These are phyloP conservation scores for Neurospora sp. DNA, from an alignment of 495 filamentous ascomycete species.

Conservation along the genomic window DNA sequence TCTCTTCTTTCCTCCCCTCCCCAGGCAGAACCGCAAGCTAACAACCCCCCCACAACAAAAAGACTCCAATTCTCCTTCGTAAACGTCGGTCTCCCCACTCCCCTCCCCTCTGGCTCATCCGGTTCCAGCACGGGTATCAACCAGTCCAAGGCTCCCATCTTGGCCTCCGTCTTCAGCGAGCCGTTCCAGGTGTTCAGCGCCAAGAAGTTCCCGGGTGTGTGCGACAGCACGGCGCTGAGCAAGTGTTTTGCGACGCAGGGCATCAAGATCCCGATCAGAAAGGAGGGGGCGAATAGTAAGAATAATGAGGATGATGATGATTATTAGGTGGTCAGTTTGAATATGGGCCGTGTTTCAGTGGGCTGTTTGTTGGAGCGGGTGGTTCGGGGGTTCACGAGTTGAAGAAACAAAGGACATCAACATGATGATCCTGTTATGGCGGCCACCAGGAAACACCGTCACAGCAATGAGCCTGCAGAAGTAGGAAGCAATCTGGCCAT, in stretches of 20 bases:
- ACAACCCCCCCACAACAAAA: not conserved
- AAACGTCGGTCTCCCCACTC: conserved; percentile 52
- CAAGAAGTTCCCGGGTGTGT: conserved; percentile 97
- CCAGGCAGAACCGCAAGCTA: not conserved
- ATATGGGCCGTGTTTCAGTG: too few relatives aligned
- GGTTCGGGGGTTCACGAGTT: too few relatives aligned
- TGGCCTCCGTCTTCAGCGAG: conserved; percentile 82
- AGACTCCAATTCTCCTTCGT: conserved; percentile 58
- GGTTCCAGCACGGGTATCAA: conserved; percentile 44
- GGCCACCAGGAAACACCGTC: too few relatives aligned
- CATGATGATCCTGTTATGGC: too few relatives aligned
- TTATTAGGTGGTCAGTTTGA: conserved; percentile 22
- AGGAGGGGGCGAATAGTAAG: conserved; percentile 63
- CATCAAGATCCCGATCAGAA: conserved; percentile 93
- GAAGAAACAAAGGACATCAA: too few relatives aligned
- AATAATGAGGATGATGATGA: conserved; percentile 57
- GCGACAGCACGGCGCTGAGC: conserved; percentile 86
- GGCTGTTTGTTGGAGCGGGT: too few relatives aligned
- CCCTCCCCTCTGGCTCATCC: conserved; percentile 8
- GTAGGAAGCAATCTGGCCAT: too few relatives aligned
- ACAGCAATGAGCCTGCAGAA: too few relatives aligned
- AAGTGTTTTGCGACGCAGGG: conserved; percentile 91
- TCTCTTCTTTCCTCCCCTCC: too few relatives aligned
- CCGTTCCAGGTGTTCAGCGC: conserved; percentile 90
- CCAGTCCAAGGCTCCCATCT: conserved; percentile 68